Conservation (phyloP, 495 filamentous ascomycete species). For the Penicillium herquei region DNA sequence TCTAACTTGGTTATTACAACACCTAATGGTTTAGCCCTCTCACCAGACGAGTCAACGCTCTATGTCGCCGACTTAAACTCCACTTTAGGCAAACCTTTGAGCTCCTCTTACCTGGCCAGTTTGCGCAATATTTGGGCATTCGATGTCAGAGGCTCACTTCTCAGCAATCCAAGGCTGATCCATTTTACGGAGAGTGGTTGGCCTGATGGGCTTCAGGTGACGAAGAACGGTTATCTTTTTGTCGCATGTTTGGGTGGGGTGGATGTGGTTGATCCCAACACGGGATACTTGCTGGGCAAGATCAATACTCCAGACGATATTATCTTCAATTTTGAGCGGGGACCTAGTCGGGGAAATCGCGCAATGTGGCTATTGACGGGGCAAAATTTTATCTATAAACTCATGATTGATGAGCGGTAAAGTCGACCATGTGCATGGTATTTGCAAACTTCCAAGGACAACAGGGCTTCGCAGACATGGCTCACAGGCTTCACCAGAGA, state of each 20-base stretch:
- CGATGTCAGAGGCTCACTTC: constrained; percentile 10
- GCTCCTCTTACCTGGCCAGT: constrained; percentile 1
- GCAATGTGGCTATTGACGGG: constrained; percentile 15
- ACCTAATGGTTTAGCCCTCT: constrained; percentile 10
- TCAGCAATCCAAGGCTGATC: constrained; percentile 6
- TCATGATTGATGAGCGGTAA: constrained; percentile 5
- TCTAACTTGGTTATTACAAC: constrained; percentile 7
- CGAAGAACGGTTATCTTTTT: constrained; percentile 7
- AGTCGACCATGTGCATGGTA: not conserved
- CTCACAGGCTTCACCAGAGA: too few species aligned
- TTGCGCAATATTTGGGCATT: constrained; percentile 15
- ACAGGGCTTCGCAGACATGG: too few species aligned
- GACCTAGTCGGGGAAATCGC: constrained; percentile 2
- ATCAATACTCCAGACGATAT: constrained; percentile 15
- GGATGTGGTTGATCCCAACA: constrained; percentile 9
- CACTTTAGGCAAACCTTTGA: constrained; percentile 9
- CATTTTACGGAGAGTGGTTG: constrained; percentile 12
- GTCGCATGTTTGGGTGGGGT: constrained; percentile 13
- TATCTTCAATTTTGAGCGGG: constrained; percentile 15
- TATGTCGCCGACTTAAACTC: constrained; percentile 18
- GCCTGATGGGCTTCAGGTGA: constrained; percentile 18
- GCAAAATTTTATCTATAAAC: constrained; percentile 9
- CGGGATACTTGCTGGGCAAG: constrained; percentile 8
- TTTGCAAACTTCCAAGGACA: constrained; percentile 45
- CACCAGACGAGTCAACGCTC: constrained; percentile 5